phyloP scores from a whole-genome alignment of 2,329 filamentous ascomycete genomes.

The Neonectria hederae region DNA sequence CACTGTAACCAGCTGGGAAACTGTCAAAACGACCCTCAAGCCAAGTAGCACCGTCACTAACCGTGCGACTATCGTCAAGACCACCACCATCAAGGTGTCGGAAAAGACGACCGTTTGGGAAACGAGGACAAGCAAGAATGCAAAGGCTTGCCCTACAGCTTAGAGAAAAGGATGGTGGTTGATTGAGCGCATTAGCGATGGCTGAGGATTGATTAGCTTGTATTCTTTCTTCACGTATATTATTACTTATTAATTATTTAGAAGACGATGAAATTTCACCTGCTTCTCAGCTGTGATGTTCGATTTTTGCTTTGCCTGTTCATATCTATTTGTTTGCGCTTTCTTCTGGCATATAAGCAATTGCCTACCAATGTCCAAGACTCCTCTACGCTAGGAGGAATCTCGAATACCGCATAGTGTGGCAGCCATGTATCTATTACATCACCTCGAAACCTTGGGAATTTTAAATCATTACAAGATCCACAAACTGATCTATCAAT shows the following conservation, averaged over 20 bases:
- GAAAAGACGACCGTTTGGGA: constrained; percentile 5
- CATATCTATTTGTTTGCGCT: too few relatives aligned
- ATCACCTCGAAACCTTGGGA: constrained; percentile 36
- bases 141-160: constrained; percentile 13
- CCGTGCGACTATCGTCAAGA: constrained; percentile 25
- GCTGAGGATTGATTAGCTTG: background rate
- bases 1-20: constrained; percentile 36
- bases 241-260: background rate
- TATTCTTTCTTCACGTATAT: background rate
- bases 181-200: background rate
- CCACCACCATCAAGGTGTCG: constrained; percentile 22
- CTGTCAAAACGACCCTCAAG: constrained; percentile 38
- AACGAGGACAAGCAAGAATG: constrained; percentile 15
- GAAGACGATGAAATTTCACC: background rate
- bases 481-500: constrained; percentile 32
- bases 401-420: too few relatives aligned
- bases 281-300: background rate
- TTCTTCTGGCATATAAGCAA: background rate
- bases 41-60: constrained; percentile 31
- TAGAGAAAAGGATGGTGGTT: background rate
- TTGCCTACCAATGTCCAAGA: constrained; percentile 14
- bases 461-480: constrained; percentile 34
- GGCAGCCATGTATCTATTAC: too few relatives aligned
- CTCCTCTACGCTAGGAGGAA: constrained; percentile 20
- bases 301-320: too few relatives aligned